These are phyloP conservation scores for Carex cristatella DNA, from an alignment of 176 grass and related monocot genomes.

Conservation along the genomic window DNA sequence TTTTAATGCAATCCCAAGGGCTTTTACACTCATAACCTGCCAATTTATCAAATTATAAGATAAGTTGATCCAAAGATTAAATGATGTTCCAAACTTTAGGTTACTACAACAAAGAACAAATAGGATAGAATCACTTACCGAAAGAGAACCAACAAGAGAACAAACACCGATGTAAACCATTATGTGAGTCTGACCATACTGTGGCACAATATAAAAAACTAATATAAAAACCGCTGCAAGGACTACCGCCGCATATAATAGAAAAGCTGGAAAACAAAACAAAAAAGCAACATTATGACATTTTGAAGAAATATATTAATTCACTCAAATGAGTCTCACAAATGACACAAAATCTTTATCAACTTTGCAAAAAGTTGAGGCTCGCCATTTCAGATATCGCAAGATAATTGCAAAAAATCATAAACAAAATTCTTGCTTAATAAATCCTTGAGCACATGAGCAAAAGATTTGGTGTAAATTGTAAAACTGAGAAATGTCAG, in stretches of 20 bases:
- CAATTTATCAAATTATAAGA: constrained; percentile 26
- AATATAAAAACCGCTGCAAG: constrained; percentile 71
- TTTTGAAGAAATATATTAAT: background rate
- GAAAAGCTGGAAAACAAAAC: constrained; percentile 47
- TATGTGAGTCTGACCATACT: constrained; percentile 93
- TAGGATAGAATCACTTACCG: constrained; percentile 44
- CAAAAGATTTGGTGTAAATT: background rate
- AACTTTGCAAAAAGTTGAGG: background rate
- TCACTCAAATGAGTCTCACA: background rate
- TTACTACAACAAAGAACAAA: background rate
- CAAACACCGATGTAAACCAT: constrained; percentile 98
- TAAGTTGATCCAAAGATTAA: background rate
- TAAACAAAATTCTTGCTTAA: background rate
- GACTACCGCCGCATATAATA: constrained; percentile 62
- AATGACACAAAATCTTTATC: background rate
- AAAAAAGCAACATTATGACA: constrained; percentile 16
- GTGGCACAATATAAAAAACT: constrained; percentile 66
- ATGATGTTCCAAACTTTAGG: background rate
- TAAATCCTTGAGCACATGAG: background rate
- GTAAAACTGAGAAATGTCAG: background rate
- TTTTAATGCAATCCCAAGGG: constrained; percentile 93
- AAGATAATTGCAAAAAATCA: background rate
- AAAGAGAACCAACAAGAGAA: constrained; percentile 93
- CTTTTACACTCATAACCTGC: constrained; percentile 99
- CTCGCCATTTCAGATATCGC: background rate